Percentiles rank a stretch among this genome's conserved stretches.
Conservation (phyloP, 192 early-diverging fungal species). For the Funneliformis geosporum region DNA sequence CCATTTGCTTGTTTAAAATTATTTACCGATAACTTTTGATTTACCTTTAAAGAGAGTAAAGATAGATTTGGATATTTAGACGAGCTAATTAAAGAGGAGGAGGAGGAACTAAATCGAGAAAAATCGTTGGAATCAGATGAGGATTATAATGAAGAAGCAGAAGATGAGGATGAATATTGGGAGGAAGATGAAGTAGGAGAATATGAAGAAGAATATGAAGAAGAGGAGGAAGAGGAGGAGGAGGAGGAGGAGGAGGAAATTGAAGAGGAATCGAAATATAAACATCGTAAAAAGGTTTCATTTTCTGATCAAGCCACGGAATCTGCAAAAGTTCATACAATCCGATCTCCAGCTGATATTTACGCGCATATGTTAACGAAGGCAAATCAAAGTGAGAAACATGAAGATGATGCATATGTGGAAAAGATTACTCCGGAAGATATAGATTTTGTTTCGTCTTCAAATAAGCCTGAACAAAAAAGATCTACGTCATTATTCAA, state of each 20-base stretch:
- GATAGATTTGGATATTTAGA: constrained; percentile 40
- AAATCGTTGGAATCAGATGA: constrained; percentile 45
- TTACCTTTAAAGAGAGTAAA: constrained; percentile 41
- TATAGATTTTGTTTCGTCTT: background rate
- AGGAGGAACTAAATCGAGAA: constrained; percentile 62
- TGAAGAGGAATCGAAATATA: background rate
- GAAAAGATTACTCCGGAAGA: background rate
- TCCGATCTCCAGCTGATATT: constrained; percentile 34
- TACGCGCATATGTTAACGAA: background rate
- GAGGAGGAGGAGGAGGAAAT: constrained; percentile 43
- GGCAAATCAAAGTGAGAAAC: background rate
- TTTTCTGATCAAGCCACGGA: constrained; percentile 42
- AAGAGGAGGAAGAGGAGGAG: constrained; percentile 47
- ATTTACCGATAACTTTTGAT: constrained; percentile 38
- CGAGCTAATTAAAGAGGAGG: constrained; percentile 44
- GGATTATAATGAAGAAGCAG: constrained; percentile 34
- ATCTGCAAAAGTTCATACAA: constrained; percentile 35
- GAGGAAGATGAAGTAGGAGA: constrained; percentile 50
- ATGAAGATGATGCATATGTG: background rate
- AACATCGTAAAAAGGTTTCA: constrained; percentile 31
- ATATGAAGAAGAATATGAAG: constrained; percentile 46
- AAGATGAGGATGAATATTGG: constrained; percentile 47
- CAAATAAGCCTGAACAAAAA: background rate
- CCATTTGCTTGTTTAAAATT: constrained; percentile 37
- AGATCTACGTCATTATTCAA: background rate